Evolutionary conservation across 2,329 filamentous ascomycete species (phyloP), one percentile per base, ranked within the genome.

Genomic region (Fonsecaea pedrosoi): DNA sequence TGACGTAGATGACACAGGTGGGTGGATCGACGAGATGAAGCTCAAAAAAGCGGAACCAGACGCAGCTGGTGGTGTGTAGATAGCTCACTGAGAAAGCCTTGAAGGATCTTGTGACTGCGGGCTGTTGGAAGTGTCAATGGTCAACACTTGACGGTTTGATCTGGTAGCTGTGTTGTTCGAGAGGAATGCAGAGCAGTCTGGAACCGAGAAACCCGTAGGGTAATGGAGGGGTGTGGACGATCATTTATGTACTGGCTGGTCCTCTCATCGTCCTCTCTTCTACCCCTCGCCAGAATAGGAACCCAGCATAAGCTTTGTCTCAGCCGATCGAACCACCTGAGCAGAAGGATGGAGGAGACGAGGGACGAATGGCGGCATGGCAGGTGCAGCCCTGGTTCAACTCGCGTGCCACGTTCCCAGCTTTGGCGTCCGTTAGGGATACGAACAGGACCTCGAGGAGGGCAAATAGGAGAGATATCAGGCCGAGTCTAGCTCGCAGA

Each of bases 1-100:
- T 60, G 57, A 60, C 57, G 57, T 60, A 60, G 57, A 5, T 50
- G 57, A 60, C 57, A 9, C 25, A 10, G 15, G 45, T 12, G 45
- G 45, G 21, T 25, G 45, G 45, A 50, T 50, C 18, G 12, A 50
- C 2, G 45, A 45, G 40, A 42, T 42, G 40, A 8, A 18, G 40
- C 15, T 42, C 40, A 9, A 42, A 42, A 42, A 42, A 42, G 40
- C 40, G 40, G 40, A 42, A 42, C 40, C 18, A 5, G 8, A n/a
- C 57, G 10, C 35, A 21, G 54, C 34, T 40, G 6, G n/a, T 30
- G 21, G 6, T 34, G 13, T 13, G 6, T 21, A 50, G 18, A 50
- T 12, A 21, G 57, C 12, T 59, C 56, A 9, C 6, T 59, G 9
- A 25, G 40, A 30, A 10, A n/a, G 30, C 7, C 57, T 42, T 15